These are phyloP conservation scores for Endogone sp. DNA, from an alignment of 192 early-diverging fungal species.

Conservation along the genomic window DNA sequence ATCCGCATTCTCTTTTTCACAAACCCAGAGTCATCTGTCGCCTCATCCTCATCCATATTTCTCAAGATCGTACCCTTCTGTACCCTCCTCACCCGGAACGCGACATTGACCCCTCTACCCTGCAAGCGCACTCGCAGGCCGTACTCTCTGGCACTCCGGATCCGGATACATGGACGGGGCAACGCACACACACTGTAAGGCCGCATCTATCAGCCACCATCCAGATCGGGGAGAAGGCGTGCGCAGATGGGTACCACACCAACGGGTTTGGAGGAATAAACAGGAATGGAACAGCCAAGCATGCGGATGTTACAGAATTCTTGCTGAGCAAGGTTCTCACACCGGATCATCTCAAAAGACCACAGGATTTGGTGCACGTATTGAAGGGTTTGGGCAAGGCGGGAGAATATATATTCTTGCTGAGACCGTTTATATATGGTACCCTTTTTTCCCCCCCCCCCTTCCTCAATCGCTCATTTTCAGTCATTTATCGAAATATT, in stretches of 20 bases:
- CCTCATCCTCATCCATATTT: conserved; percentile 44
- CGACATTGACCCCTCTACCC: conserved; percentile 56
- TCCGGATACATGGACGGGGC: conserved; percentile 35
- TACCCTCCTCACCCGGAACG: conserved; percentile 58
- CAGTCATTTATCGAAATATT: too few relatives aligned
- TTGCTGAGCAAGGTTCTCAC: conserved; percentile 48
- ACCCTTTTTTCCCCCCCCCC: neutral
- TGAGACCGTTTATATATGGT: conserved; percentile 87
- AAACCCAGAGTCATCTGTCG: conserved; percentile 40
- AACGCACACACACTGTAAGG: conserved; percentile 26
- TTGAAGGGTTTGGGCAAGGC: conserved; percentile 44
- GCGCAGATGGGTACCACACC: neutral
- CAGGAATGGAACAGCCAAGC: conserved; percentile 14
- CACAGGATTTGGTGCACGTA: conserved; percentile 62
- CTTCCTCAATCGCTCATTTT: too few relatives aligned
- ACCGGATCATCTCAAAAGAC: conserved; percentile 63
- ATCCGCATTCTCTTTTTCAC: neutral
- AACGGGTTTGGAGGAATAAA: conserved; percentile 10
- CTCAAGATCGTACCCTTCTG: conserved; percentile 54
- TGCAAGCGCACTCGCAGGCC: conserved; percentile 26
- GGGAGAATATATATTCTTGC: conserved; percentile 78
- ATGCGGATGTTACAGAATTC: conserved; percentile 48
- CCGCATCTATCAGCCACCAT: conserved; percentile 25
- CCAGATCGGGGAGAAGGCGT: neutral
- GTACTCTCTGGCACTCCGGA: conserved; percentile 13